Percentiles rank a stretch among this genome's conserved stretches.
phyloP scores from a whole-genome alignment of 345 rosid genomes.

The Jatropha curcas region DNA sequence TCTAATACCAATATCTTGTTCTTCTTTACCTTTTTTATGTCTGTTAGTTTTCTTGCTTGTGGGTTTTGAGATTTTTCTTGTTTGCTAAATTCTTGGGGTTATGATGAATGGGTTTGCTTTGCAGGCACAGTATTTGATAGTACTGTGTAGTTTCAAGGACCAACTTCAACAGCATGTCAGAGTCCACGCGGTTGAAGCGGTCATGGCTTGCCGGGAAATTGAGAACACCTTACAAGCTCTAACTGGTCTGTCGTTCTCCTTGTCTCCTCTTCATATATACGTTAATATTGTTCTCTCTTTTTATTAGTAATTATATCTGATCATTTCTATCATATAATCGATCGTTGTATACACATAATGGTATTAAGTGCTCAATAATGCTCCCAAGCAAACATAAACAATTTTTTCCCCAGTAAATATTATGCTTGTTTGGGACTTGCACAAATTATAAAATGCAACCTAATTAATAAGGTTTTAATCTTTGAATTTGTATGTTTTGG shows the following conservation, averaged over 20 bases:
- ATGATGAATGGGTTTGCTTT: slow-evolving; percentile 5
- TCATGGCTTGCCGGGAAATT: slow-evolving; percentile 98
- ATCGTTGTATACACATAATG: too few relatives aligned
- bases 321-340: too few relatives aligned
- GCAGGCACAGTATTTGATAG: slow-evolving; percentile 89
- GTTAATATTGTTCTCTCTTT: neutral
- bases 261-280: neutral
- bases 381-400: too few relatives aligned
- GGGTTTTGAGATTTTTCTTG: neutral
- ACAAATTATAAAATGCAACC: neutral
- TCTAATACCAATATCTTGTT: neutral
- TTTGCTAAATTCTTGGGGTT: neutral
- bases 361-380: too few relatives aligned
- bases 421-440: neutral
- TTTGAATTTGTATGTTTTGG: neutral
- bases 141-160: slow-evolving; percentile 91
- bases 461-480: neutral
- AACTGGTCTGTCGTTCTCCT: slow-evolving; percentile 54
- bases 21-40: neutral
- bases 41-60: neutral
- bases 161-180: slow-evolving; percentile 98
- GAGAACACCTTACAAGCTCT: slow-evolving; percentile 88
- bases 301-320: too few relatives aligned
- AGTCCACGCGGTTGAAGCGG: slow-evolving; percentile 98
- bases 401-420: too few relatives aligned